phyloP scores from a whole-genome alignment of 768 basidiomycete species.

The Boletellus emodensis region DNA sequence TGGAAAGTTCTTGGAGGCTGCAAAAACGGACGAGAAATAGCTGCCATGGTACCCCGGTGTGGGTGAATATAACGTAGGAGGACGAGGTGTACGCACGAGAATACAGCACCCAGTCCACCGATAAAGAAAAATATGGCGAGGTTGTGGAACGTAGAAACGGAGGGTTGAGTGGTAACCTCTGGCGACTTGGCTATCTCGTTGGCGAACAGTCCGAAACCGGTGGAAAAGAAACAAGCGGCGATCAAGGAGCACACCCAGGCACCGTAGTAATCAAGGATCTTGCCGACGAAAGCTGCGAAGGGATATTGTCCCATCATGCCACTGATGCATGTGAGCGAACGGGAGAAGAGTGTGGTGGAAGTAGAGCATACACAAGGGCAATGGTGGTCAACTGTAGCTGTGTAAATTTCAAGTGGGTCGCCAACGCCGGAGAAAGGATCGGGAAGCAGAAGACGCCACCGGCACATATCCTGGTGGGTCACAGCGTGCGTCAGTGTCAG shows the following conservation, averaged over 20 bases:
- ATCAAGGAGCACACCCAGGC: slow-evolving; percentile 64
- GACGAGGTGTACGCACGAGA: slow-evolving; percentile 50
- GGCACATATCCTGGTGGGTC: slow-evolving; percentile 53
- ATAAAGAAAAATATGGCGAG: slow-evolving; percentile 59
- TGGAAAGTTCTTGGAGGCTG: slow-evolving; percentile 70
- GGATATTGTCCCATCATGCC: slow-evolving; percentile 84
- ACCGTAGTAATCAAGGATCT: slow-evolving; percentile 62
- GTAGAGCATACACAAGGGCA: slow-evolving; percentile 63
- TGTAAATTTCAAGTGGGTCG: slow-evolving; percentile 54
- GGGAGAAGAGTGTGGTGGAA: slow-evolving; percentile 12
- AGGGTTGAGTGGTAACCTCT: slow-evolving; percentile 34
- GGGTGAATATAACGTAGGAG: neutral
- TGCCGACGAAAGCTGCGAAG: slow-evolving; percentile 65
- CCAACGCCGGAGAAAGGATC: slow-evolving; percentile 62
- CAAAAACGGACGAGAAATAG: slow-evolving; percentile 72
- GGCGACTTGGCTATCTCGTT: slow-evolving; percentile 49
- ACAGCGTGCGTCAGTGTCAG: neutral
- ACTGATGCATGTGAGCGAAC: slow-evolving; percentile 34
- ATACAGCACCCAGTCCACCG: slow-evolving; percentile 63
- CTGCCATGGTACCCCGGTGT: slow-evolving; percentile 22
- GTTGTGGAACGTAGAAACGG: slow-evolving; percentile 44
- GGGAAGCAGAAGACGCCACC: slow-evolving; percentile 83
- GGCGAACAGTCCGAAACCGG: slow-evolving; percentile 62
- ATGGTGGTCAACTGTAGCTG: slow-evolving; percentile 80
- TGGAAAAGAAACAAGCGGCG: slow-evolving; percentile 53